Base-by-base conservation (phyloP, 2,329 filamentous ascomycete genomes). In the Pseudogymnoascus sp. region DNA sequence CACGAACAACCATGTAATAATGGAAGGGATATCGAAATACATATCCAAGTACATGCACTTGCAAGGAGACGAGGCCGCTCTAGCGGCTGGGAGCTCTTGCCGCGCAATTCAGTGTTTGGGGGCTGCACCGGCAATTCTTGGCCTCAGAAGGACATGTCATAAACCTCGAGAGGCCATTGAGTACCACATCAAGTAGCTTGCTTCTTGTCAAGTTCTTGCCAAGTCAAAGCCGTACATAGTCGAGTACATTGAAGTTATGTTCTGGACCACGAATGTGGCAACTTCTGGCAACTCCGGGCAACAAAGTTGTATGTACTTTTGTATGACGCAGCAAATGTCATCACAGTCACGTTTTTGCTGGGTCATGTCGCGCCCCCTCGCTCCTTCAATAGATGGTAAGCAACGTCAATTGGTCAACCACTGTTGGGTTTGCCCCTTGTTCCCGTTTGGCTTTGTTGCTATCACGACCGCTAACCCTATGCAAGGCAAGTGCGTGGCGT, bases 401-500 rank as follows among this genome's bases (percentile, higher is more conserved):
- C 26, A 56, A 2, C 26, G 4, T 33, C 46, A 56, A 56, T 56
- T 56, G 46, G 46, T 56, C 46, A 22, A 56, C 46, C 46, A 31
- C n/a, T 12, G 46, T 56, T 56, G 46, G 46, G n/a, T 56, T 56
- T 56, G 46, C 46, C 46, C 46, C 46, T 56, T 56, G 46, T 56
- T 56, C 46, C 26, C 46, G 28, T 56, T 56, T 56, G 46, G 28
- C 46, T 56, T 56, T 56, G 46, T 56, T 56, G 46, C 46, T 56
- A 56, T 56, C 46, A 33, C 46, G 26, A 56, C 46, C 46, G 46
- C 46, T 56, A 56, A 56, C 19, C 46, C 46, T 56, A 56, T 56
- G 46, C 46, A 56, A 65, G 64, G 72, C 70, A 67, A 66, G 61
- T 60, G 64, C 64, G 66, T 66, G 65, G 67, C 69, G 69, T 68